Evolutionary conservation across 1,139 yeast genomes (phyloP).

Genomic region (Candida gigantensis): DNA sequence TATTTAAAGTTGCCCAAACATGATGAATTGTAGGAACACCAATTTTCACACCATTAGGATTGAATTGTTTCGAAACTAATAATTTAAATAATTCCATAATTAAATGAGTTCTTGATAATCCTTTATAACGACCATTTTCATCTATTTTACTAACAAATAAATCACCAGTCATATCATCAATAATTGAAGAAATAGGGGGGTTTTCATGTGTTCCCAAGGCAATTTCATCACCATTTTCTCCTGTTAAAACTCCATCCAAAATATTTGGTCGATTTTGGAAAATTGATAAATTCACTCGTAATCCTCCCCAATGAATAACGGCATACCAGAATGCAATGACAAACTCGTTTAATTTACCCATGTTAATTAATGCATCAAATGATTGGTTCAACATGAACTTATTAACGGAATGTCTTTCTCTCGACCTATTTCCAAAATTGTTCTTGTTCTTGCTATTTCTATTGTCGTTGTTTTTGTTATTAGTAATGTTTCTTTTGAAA

Average conservation of each 20-base stretch:
- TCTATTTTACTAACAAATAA: slow-evolving; percentile 36
- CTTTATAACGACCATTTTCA: slow-evolving; percentile 23
- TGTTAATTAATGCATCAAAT: slow-evolving; percentile 33
- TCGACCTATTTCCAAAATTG: too few relatives aligned
- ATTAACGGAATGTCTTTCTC: slow-evolving; percentile 19
- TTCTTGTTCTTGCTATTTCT: too few relatives aligned
- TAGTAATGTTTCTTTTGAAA: slow-evolving; percentile 29
- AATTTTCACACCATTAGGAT: slow-evolving; percentile 18
- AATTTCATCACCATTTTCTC: slow-evolving; percentile 2
- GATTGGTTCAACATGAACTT: slow-evolving; percentile 32
- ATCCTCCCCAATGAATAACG: slow-evolving; percentile 34
- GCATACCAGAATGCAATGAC: slow-evolving; percentile 31
- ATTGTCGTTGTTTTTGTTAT: too few relatives aligned
- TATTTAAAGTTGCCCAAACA: slow-evolving; percentile 32
- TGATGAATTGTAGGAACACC: slow-evolving; percentile 30
- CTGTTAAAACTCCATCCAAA: slow-evolving; percentile 14
- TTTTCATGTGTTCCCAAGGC: not conserved
- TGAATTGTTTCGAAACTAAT: slow-evolving; percentile 22
- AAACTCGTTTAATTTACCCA: slow-evolving; percentile 37
- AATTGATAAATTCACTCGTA: slow-evolving; percentile 14
- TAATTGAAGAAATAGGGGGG: slow-evolving; percentile 1
- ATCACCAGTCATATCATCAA: slow-evolving; percentile 21
- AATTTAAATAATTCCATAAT: slow-evolving; percentile 27
- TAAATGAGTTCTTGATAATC: slow-evolving; percentile 21
- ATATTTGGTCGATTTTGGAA: slow-evolving; percentile 12